A percentile compares a stretch with the other conserved stretches of the same genome.
Evolutionary conservation across 2,329 filamentous ascomycete species (phyloP).

Genomic region (Ceratocystis lukuohia): DNA sequence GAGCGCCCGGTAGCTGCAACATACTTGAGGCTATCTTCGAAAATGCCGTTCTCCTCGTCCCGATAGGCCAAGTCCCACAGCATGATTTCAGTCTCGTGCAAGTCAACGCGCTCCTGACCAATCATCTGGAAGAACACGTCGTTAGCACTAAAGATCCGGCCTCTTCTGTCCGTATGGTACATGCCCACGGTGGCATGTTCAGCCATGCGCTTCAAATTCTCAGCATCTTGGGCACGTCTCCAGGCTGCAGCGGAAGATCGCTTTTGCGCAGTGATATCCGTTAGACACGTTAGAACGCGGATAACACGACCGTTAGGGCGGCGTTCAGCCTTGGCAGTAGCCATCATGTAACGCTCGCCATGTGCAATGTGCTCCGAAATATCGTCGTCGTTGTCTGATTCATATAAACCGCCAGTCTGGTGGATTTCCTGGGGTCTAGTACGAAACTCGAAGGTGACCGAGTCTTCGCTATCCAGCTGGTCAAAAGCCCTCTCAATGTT

Average conservation of each 20-base stretch:
- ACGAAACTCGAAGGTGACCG: conserved; percentile 37
- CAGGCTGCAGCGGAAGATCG: conserved; percentile 36
- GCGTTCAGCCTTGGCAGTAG: conserved; percentile 35
- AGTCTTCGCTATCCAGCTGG: conserved; percentile 26
- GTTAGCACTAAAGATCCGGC: conserved; percentile 38
- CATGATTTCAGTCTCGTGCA: conserved; percentile 28
- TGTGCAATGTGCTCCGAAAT: conserved; percentile 12
- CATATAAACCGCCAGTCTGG: background rate
- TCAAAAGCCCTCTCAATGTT: conserved; percentile 25
- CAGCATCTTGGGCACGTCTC: conserved; percentile 37
- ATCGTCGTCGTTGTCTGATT: conserved; percentile 18
- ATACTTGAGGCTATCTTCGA: conserved; percentile 30
- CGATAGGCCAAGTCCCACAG: conserved; percentile 35
- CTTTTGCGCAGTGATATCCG: conserved; percentile 37
- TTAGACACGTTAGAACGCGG: conserved; percentile 37
- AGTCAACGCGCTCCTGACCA: conserved; percentile 34
- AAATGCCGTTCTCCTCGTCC: conserved; percentile 32
- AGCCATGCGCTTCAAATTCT: conserved; percentile 41
- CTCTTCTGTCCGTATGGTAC: conserved; percentile 40
- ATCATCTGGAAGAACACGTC: conserved; percentile 41
- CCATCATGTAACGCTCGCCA: conserved; percentile 32
- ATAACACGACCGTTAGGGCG: conserved; percentile 32
- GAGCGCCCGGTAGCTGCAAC: conserved; percentile 31
- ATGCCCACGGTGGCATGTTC: conserved; percentile 42
- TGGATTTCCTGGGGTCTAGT: conserved; percentile 21